Percentiles rank a stretch among this genome's conserved stretches.
phyloP scores from a whole-genome alignment of 805 yeast species.

The Candida parachauliodes region DNA sequence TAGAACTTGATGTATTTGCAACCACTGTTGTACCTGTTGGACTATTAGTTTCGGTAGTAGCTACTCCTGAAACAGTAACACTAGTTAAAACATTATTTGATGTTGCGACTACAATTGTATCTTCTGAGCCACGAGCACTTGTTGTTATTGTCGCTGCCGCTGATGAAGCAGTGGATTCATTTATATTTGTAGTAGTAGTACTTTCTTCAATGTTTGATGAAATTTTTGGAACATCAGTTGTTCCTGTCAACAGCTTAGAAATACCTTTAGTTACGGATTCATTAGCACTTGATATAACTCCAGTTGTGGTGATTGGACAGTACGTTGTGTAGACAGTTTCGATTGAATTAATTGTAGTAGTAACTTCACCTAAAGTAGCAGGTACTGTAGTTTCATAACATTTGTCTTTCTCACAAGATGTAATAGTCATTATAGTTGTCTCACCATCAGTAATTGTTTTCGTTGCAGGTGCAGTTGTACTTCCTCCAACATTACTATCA shows the following conservation, averaged over 20 bases:
- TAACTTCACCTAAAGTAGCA: constrained; percentile 9
- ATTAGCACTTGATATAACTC: constrained; percentile 13
- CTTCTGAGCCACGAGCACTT: too few relatives aligned
- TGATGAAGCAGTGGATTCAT: too few relatives aligned
- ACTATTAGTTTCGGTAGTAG: background rate
- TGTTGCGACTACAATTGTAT: too few relatives aligned
- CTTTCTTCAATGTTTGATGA: too few relatives aligned
- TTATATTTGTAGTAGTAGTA: too few relatives aligned
- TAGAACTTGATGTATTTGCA: background rate
- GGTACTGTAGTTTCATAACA: background rate
- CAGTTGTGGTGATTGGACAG: too few relatives aligned
- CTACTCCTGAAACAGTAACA: background rate
- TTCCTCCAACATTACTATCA: constrained; percentile 6
- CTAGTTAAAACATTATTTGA: background rate
- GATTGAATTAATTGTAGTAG: constrained; percentile 11
- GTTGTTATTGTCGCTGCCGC: too few relatives aligned
- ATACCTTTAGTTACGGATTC: too few relatives aligned
- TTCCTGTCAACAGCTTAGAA: too few relatives aligned
- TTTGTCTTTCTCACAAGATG: background rate
- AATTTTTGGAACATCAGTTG: too few relatives aligned
- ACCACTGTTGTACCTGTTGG: background rate
- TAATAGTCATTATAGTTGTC: constrained; percentile 13
- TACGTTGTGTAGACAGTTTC: too few relatives aligned
- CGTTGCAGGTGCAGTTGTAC: constrained; percentile 13
- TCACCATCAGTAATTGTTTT: constrained; percentile 11